Evolutionary conservation across 2,329 filamentous ascomycete genomes (phyloP), one percentile per base, ranked within the genome.

Genomic region (Talaromyces sp.): DNA sequence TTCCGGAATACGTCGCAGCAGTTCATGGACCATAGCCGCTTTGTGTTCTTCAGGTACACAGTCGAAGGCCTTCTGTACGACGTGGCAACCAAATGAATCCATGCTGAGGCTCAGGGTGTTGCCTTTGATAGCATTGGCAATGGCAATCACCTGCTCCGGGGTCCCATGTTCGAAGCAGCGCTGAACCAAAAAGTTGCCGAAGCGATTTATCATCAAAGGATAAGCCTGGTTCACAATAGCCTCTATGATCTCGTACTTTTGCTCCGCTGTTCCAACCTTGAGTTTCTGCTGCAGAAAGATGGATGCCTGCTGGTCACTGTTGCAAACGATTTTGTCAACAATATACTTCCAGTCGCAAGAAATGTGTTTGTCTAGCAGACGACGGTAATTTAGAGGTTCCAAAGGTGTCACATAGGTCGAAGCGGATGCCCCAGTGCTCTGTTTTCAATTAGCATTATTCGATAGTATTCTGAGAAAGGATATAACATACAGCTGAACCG

Each of bases 331-430:
- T 81, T 97, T 97, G 80, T 99, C 93, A 59, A 99, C 94, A 68
- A 99, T 97, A 74, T 96, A 97, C 78, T 94, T 96, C 94, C 93
- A 99, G 79, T 99, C 95, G 78, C 93, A 97, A 70, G 90, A 96
- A 75, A 96, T 91, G 72, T 93, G 96, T 70, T 92, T 92, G 71
- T 99, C 94, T 53, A 97, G 85, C 43, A 99, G 84, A 59, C 92
- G 92, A 62, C 94, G 92, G 71, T 97, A 99, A 76, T 99, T 97
- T 69, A 97, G 84, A 11, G 93, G 94, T 75, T 99, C 94, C 7
- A 90, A 89, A 3, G 92, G 88, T 11, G 90, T 88, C 29, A 97
- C 79, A 72, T 95, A 97, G 0, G 90, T 94, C 69, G 88, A 87
- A 27, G 83, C 83, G 63, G 88, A 60, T 79, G 72, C 82, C 85